Conservation (phyloP, 768 basidiomycete species). For the Pholiota microspora region DNA sequence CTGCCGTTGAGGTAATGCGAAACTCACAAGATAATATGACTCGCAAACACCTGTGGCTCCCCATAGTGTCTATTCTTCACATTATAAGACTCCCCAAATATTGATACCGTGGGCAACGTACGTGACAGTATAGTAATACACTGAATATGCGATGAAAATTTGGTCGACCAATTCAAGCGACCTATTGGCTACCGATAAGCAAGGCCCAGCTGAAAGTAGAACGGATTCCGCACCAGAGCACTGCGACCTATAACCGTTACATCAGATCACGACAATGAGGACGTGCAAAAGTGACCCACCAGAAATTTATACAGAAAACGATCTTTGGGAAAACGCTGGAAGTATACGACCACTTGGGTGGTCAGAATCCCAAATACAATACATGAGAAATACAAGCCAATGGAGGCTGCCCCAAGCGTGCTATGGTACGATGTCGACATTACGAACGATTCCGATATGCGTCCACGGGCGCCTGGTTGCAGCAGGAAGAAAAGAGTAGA, state of each 20-base stretch:
- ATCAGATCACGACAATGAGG: not conserved
- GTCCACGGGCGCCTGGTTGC: not conserved
- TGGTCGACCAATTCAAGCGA: slow-evolving; percentile 47
- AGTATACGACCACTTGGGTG: slow-evolving; percentile 37
- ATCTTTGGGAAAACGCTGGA: slow-evolving; percentile 36
- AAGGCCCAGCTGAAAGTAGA: not conserved
- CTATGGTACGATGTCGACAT: slow-evolving; percentile 22
- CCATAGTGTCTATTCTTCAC: slow-evolving; percentile 33
- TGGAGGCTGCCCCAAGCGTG: slow-evolving; percentile 38
- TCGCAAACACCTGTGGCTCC: slow-evolving; percentile 25
- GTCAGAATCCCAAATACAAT: slow-evolving; percentile 38
- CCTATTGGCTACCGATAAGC: slow-evolving; percentile 25
- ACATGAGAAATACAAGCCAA: slow-evolving; percentile 39
- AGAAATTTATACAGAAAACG: slow-evolving; percentile 29
- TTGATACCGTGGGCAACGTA: no score
- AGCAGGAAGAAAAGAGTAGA: not conserved
- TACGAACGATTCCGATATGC: not conserved
- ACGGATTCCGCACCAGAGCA: slow-evolving; percentile 24
- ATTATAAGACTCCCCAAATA: not conserved
- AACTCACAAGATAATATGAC: slow-evolving; percentile 35
- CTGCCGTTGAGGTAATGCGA: not conserved
- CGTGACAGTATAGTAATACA: slow-evolving; percentile 57
- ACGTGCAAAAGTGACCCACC: slow-evolving; percentile 20
- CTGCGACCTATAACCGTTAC: slow-evolving; percentile 22
- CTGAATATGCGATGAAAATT: slow-evolving; percentile 45